Evolutionary conservation across 495 filamentous ascomycete genomes (phyloP), one percentile per base, ranked within the genome.

Genomic region (Cladorrhinum samala): DNA sequence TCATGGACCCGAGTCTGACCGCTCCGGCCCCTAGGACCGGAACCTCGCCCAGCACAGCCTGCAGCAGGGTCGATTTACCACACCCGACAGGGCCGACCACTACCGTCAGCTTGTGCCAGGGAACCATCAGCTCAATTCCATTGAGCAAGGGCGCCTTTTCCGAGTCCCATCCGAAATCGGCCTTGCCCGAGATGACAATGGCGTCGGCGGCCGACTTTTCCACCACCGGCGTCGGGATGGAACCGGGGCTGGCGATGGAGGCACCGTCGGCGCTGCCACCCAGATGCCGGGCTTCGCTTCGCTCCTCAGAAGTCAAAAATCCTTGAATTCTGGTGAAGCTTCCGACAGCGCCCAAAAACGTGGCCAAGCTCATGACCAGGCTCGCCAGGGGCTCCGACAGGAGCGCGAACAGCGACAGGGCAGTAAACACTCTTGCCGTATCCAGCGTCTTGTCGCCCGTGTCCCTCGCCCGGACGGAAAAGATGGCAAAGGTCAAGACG

Each of bases 41-140:
- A 2, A 79, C 64, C 55, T 87, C 83, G 18, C 82, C 80, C 0
- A 84, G 71, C 14, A 87, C 53, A 6, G 75, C 73, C 42, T 77
- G 78, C 19, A 87, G 61, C 9, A 87, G 52, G 2, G 78, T 80
- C 2, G 78, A 76, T 53, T 86, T 86, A 5, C 83, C 83, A 42
- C 72, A 79, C 5, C 81, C 81, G 6, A 82, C 78, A 2, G 82
- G 78, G 13, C 83, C 83, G 40, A 83, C 66, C 13, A 86, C 57
- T 57, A 82, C 74, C 2, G 72, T 78, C 1, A 78, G 49, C 37
- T 62, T 57, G 4, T 11, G 17, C 33, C 56, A 48, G 1, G 62
- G 64, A n/a, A 70, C 69, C 0, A 69, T 63, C 41, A 68, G 65
- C 2, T 65, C 64, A 38, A 83, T 61, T 4, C 69, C 61, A 17